Percentiles rank a stretch among this genome's conserved stretches.
phyloP scores from a whole-genome alignment of 2,329 filamentous ascomycete species.

The Sporothrix pallida region DNA sequence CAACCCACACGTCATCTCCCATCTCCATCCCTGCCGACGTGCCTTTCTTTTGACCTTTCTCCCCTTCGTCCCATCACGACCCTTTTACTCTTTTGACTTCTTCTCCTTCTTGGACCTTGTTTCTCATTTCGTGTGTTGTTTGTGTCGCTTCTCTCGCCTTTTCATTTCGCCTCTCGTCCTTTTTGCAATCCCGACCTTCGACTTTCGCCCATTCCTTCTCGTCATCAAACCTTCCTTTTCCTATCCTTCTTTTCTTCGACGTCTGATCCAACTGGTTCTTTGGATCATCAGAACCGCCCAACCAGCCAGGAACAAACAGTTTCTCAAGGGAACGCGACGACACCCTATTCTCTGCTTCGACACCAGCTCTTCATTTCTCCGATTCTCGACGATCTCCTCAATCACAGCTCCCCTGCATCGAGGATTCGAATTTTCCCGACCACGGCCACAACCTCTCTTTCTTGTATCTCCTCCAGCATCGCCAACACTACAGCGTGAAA shows the following conservation, averaged over 20 bases:
- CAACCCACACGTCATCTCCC: constrained; percentile 28
- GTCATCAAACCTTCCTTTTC: not conserved
- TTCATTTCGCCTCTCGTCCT: not conserved
- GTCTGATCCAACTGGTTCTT: too few species aligned
- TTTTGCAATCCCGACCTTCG: not conserved
- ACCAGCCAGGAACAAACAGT: too few species aligned
- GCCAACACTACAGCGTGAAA: not conserved
- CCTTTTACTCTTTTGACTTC: not conserved
- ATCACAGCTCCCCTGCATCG: not conserved
- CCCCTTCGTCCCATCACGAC: not conserved
- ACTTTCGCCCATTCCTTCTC: not conserved
- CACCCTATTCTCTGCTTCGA: not conserved
- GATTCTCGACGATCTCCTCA: not conserved
- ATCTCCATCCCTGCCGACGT: constrained; percentile 24
- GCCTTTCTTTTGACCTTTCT: constrained; percentile 6
- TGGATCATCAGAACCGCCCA: too few species aligned
- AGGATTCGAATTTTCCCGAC: not conserved
- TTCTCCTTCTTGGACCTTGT: not conserved
- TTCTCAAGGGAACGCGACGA: too few species aligned
- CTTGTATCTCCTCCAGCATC: not conserved
- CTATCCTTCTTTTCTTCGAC: too few species aligned
- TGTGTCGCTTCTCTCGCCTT: not conserved
- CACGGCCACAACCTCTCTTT: not conserved
- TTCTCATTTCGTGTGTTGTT: not conserved
- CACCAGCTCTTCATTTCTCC: not conserved